Conservation (phyloP, 495 filamentous ascomycete genomes). For the Tuber indicum region DNA sequence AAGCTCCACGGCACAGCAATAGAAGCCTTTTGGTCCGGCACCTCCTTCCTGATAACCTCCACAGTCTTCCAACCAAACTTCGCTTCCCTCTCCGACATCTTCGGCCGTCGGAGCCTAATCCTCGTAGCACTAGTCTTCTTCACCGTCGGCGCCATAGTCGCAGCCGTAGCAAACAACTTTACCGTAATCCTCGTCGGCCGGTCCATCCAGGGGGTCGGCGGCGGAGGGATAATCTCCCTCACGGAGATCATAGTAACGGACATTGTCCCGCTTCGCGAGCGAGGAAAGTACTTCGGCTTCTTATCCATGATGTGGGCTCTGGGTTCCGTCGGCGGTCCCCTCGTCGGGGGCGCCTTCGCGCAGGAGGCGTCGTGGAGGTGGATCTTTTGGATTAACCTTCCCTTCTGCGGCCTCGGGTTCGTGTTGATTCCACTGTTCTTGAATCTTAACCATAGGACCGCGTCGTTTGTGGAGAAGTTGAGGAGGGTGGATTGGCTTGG, state of each 20-base stretch:
- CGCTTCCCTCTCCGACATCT: constrained; percentile 51
- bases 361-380: constrained; percentile 58
- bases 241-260: constrained; percentile 63
- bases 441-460: constrained; percentile 38
- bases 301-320: constrained; percentile 55
- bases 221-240: constrained; percentile 59
- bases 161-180: constrained; percentile 55
- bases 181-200: constrained; percentile 58
- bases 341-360: constrained; percentile 63
- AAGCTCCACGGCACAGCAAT: constrained; percentile 52
- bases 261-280: constrained; percentile 51
- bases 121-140: constrained; percentile 52
- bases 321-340: constrained; percentile 60
- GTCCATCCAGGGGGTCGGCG: constrained; percentile 64
- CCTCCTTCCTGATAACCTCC: constrained; percentile 51
- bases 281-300: constrained; percentile 48
- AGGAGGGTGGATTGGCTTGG: constrained; percentile 57
- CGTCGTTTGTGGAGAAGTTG: constrained; percentile 46
- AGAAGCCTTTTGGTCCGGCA: constrained; percentile 56
- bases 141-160: constrained; percentile 55
- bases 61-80: constrained; percentile 52
- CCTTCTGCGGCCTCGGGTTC: constrained; percentile 45
- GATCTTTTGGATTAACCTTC: constrained; percentile 49
- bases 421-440: constrained; percentile 45
- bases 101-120: constrained; percentile 49